Percentiles rank a stretch among this genome's conserved stretches.
These are phyloP conservation scores for Diplogelasinospora grovesii DNA, from an alignment of 495 filamentous ascomycete genomes.

Conservation along the genomic window DNA sequence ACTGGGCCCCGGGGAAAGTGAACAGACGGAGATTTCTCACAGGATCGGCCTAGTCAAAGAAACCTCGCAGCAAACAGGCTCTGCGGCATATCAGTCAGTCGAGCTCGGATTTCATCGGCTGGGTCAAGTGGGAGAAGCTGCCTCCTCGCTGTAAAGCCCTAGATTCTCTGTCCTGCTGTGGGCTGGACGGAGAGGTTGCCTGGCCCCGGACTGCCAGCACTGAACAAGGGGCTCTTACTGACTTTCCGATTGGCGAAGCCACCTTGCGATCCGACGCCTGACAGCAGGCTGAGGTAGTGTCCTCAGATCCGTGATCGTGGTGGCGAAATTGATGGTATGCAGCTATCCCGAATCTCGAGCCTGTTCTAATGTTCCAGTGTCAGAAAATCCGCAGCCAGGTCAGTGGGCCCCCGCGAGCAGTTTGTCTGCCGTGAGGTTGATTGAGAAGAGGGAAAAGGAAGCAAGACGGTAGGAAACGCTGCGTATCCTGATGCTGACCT, in stretches of 20 bases:
- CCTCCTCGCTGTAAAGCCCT: too few relatives aligned
- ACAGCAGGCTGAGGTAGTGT: constrained; percentile 11
- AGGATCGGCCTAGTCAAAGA: too few relatives aligned
- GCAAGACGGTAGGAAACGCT: constrained; percentile 18
- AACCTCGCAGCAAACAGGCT: too few relatives aligned
- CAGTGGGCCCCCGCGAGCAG: constrained; percentile 33
- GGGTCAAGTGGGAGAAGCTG: too few relatives aligned
- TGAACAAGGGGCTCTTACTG: constrained; percentile 9
- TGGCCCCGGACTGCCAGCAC: too few relatives aligned
- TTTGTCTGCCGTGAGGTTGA: constrained; percentile 27
- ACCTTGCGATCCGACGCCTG: constrained; percentile 2
- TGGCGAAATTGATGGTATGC: constrained; percentile 35
- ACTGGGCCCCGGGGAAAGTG: too few relatives aligned
- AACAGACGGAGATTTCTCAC: too few relatives aligned
- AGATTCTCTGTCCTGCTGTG: too few relatives aligned
- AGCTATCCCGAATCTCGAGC: constrained; percentile 45
- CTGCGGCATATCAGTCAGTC: too few relatives aligned
- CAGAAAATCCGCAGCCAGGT: constrained; percentile 34
- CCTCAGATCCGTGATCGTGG: constrained; percentile 16
- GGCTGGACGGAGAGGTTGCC: too few relatives aligned
- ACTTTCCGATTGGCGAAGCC: constrained; percentile 9
- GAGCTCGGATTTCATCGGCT: too few relatives aligned
- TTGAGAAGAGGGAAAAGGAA: constrained; percentile 5
- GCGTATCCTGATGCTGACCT: constrained; percentile 8
- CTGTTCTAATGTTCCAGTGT: constrained; percentile 40